A percentile compares a stretch with the other conserved stretches of the same genome.
Conservation (phyloP, 306 rosid species). For the Fragaria vesca region DNA sequence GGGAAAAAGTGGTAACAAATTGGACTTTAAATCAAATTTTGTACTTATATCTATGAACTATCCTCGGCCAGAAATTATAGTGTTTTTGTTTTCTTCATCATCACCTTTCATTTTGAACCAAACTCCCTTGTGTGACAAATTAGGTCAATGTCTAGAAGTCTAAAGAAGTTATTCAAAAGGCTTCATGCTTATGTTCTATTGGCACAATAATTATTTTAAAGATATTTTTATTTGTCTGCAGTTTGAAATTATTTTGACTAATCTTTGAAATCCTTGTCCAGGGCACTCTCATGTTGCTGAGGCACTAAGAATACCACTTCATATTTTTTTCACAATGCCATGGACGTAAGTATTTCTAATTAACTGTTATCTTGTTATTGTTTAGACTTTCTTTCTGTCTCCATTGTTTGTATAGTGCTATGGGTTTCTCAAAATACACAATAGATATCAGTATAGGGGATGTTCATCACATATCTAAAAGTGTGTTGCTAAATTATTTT, state of each 20-base stretch:
- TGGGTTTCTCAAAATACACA: not conserved
- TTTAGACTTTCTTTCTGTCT: not conserved
- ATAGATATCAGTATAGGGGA: not conserved
- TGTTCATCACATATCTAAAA: not conserved
- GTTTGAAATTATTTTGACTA: constrained; percentile 14
- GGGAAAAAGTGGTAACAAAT: not conserved
- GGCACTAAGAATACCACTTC: constrained; percentile 66
- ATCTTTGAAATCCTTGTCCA: constrained; percentile 44
- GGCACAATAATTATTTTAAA: not conserved
- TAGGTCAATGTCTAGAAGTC: not conserved
- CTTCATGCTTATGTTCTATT: not conserved
- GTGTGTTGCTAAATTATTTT: not conserved
- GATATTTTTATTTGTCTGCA: not conserved
- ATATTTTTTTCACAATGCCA: constrained; percentile 93
- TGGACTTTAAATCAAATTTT: not conserved
- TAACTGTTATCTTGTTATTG: constrained; percentile 1
- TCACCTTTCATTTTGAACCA: not conserved
- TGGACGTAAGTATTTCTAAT: constrained; percentile 81
- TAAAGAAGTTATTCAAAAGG: not conserved
- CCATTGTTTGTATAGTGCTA: constrained; percentile 11
- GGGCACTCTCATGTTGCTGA: constrained; percentile 93
- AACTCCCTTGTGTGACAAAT: not conserved
- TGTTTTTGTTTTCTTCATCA: not conserved
- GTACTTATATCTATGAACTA: not conserved
- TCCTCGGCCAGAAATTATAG: not conserved